Percentiles rank a stretch among this genome's conserved stretches.
Conservation (phyloP, 2,329 filamentous ascomycete species). For the Basipetospora chlamydospora region DNA sequence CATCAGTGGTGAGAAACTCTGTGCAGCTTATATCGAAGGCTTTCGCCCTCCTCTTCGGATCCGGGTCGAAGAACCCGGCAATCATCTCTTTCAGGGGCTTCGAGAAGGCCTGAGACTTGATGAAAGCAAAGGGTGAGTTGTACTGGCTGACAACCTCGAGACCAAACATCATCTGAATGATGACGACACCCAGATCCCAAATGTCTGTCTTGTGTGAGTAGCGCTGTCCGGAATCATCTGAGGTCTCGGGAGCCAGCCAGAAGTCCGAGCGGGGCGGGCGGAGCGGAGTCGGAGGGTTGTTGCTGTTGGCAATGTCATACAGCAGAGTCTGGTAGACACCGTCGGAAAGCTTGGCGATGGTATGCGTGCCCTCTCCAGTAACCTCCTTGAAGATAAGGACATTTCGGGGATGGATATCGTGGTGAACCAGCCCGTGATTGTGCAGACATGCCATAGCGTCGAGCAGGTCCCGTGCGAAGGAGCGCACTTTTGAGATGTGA, state of each 20-base stretch:
- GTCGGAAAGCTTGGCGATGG: constrained; percentile 62
- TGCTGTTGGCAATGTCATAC: constrained; percentile 33
- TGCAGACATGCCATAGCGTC: constrained; percentile 83
- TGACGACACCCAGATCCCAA: constrained; percentile 86
- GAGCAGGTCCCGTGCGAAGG: constrained; percentile 84
- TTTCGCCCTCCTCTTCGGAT: constrained; percentile 70
- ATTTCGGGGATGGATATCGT: constrained; percentile 66
- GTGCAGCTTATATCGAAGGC: constrained; percentile 59
- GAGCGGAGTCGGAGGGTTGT: constrained; percentile 30
- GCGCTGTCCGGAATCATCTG: constrained; percentile 43
- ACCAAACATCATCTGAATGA: constrained; percentile 90
- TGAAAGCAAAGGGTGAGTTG: constrained; percentile 60
- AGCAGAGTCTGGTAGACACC: constrained; percentile 56
- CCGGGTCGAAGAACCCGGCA: constrained; percentile 68
- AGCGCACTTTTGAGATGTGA: constrained; percentile 59
- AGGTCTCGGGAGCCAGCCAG: constrained; percentile 71
- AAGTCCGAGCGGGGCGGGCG: constrained; percentile 55
- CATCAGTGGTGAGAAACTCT: constrained; percentile 52
- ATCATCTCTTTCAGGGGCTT: constrained; percentile 66
- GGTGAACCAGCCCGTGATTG: constrained; percentile 69
- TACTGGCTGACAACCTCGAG: constrained; percentile 62
- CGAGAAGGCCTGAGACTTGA: constrained; percentile 58
- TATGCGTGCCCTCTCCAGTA: constrained; percentile 40
- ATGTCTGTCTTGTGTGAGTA: constrained; percentile 73
- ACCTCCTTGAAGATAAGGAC: constrained; percentile 60